Evolutionary conservation across 164 flowering plant species (phyloP).

Genomic region (Aristolochia californica): DNA sequence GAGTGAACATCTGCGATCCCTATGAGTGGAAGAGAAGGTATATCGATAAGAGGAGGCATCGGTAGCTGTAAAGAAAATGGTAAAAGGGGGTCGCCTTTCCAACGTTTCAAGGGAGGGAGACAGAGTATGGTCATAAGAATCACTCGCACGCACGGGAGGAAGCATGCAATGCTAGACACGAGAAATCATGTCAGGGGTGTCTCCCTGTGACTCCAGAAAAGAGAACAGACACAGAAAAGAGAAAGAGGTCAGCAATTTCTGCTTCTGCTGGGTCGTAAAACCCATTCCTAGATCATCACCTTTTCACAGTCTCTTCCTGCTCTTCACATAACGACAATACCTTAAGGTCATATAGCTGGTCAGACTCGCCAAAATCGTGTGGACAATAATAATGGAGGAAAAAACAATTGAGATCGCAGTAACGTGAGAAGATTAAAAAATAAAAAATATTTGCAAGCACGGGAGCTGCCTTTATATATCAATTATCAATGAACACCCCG

Average conservation of each 20-base stretch:
- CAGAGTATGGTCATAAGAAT: neutral
- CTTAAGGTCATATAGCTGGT: too few species aligned
- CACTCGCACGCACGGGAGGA: neutral
- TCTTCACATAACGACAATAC: too few species aligned
- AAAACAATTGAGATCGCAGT: too few species aligned
- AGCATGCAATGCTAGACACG: constrained; percentile 5
- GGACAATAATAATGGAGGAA: too few species aligned
- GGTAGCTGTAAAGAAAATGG: neutral
- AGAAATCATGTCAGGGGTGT: constrained; percentile 3
- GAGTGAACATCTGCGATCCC: too few species aligned
- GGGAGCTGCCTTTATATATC: too few species aligned
- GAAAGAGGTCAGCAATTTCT: neutral
- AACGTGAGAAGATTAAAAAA: too few species aligned
- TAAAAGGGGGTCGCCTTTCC: constrained; percentile 2
- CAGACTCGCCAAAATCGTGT: too few species aligned
- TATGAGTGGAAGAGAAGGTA: too few species aligned
- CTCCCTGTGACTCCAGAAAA: neutral
- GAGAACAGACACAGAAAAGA: neutral
- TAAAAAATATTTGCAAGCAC: too few species aligned
- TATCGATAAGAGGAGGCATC: neutral
- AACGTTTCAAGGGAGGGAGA: neutral
- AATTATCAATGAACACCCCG: too few species aligned
- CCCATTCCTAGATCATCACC: neutral
- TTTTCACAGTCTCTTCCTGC: neutral
- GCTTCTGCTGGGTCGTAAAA: neutral